Conservation (phyloP, 2,329 filamentous ascomycete species). For the Cladophialophora psammophila region DNA sequence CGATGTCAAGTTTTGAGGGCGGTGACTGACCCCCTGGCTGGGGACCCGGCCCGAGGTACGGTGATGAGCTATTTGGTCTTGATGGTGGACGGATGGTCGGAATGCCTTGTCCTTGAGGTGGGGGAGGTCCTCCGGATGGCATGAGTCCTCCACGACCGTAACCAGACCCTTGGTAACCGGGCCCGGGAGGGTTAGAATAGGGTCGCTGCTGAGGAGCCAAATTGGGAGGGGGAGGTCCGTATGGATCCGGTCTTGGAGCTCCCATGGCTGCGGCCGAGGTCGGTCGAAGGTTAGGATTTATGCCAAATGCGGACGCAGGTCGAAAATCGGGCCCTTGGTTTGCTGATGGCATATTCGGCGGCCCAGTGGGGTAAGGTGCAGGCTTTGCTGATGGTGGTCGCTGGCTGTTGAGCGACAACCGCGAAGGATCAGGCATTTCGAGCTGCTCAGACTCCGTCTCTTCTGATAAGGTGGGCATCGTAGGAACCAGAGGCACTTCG, state of each 20-base stretch:
- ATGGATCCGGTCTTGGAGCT: constrained; percentile 37
- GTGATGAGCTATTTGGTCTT: constrained; percentile 42
- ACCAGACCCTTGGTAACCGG: constrained; percentile 44
- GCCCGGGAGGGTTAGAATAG: constrained; percentile 29
- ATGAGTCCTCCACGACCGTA: constrained; percentile 33
- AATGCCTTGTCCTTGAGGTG: constrained; percentile 15
- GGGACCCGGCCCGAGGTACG: constrained; percentile 29
- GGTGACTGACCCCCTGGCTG: constrained; percentile 37
- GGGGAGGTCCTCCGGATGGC: constrained; percentile 27
- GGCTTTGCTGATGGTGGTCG: constrained; percentile 41
- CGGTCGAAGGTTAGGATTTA: constrained; percentile 57
- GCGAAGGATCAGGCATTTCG: constrained; percentile 58
- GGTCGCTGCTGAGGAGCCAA: constrained; percentile 34
- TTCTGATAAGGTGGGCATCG: constrained; percentile 53
- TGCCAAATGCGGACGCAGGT: constrained; percentile 56
- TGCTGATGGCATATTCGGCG: constrained; percentile 42
- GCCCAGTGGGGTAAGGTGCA: constrained; percentile 53
- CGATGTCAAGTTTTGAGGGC: constrained; percentile 54
- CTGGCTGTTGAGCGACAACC: constrained; percentile 47
- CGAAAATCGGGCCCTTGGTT: constrained; percentile 48
- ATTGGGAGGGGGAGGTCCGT: constrained; percentile 25
- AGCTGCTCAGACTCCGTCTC: constrained; percentile 44
- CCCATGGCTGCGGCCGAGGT: constrained; percentile 43
- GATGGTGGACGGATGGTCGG: constrained; percentile 36
- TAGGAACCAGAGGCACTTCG: constrained; percentile 44